These are phyloP conservation scores for Saksenaea oblongispora DNA, from an alignment of 371 early-diverging fungal genomes.

Conservation along the genomic window DNA sequence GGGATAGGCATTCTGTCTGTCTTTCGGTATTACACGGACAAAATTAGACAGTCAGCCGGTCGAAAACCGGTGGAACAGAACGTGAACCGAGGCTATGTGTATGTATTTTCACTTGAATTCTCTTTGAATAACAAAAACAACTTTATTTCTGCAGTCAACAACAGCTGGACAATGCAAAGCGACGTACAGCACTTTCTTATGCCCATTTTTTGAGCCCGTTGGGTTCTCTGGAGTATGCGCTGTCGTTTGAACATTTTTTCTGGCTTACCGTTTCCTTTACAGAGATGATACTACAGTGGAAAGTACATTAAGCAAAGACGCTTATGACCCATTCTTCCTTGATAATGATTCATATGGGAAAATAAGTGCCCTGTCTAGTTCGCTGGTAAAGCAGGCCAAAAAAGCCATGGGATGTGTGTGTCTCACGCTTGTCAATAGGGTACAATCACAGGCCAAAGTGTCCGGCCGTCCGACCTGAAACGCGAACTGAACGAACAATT, in stretches of 20 bases:
- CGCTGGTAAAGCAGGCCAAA: constrained; percentile 24
- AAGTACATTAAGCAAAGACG: not conserved
- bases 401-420: not conserved
- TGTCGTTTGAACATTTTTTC: not conserved
- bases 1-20: constrained; percentile 40
- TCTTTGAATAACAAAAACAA: too few species aligned
- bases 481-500: constrained; percentile 81
- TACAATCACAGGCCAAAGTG: constrained; percentile 64
- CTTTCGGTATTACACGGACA: constrained; percentile 52
- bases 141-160: constrained; percentile 32
- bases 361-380: constrained; percentile 30
- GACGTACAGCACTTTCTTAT: constrained; percentile 44
- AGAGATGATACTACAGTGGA: constrained; percentile 17
- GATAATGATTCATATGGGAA: constrained; percentile 58
- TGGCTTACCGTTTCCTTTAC: not conserved
- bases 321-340: constrained; percentile 61
- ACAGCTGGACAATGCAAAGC: constrained; percentile 36
- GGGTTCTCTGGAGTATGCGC: constrained; percentile 38
- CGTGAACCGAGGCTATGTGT: constrained; percentile 47
- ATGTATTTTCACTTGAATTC: constrained; percentile 8
- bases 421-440: constrained; percentile 36
- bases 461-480: constrained; percentile 56
- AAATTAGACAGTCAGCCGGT: constrained; percentile 39
- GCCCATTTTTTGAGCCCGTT: constrained; percentile 44
- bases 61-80: constrained; percentile 22